phyloP scores from a whole-genome alignment of 257 asterid genomes.

The Plantago ovata region DNA sequence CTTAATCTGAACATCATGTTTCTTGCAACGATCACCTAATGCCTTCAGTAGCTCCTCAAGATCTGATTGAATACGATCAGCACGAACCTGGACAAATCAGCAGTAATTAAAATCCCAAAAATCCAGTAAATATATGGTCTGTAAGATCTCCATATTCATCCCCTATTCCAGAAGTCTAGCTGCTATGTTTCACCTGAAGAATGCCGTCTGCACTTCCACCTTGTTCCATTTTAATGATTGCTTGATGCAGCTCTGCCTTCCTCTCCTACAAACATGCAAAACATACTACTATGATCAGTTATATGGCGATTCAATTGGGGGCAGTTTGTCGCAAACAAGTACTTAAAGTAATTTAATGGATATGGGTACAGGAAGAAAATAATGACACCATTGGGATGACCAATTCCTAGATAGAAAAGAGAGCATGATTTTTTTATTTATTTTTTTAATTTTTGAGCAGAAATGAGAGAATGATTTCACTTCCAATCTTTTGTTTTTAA shows the following conservation, averaged over 20 bases:
- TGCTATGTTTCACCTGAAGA: constrained; percentile 70
- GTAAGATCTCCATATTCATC: constrained; percentile 14
- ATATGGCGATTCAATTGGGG: constrained; percentile 13
- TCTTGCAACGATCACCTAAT: constrained; percentile 78
- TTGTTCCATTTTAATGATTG: constrained; percentile 89
- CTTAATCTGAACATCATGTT: constrained; percentile 59
- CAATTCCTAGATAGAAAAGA: constrained; percentile 12
- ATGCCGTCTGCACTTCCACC: constrained; percentile 99
- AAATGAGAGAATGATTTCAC: too few relatives aligned
- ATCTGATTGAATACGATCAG: constrained; percentile 97
- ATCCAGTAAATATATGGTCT: constrained; percentile 9
- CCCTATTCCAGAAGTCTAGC: constrained; percentile 1
- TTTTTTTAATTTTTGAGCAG: too few relatives aligned
- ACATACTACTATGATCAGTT: constrained; percentile 19
- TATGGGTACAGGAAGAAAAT: constrained; percentile 4
- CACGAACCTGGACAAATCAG: constrained; percentile 72
- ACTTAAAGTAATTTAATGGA: constrained; percentile 5
- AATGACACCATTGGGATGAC: constrained; percentile 6
- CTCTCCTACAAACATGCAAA: constrained; percentile 57
- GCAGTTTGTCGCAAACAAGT: constrained; percentile 3
- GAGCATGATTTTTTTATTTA: too few relatives aligned
- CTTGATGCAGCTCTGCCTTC: constrained; percentile 88
- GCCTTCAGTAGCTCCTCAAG: constrained; percentile 94
- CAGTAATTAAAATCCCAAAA: constrained; percentile 14
- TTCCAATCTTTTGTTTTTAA: too few relatives aligned